These are phyloP conservation scores for Marchantia paleacea DNA, from an alignment of 225 moss, liverwort and hornwort genomes.

Conservation along the genomic window DNA sequence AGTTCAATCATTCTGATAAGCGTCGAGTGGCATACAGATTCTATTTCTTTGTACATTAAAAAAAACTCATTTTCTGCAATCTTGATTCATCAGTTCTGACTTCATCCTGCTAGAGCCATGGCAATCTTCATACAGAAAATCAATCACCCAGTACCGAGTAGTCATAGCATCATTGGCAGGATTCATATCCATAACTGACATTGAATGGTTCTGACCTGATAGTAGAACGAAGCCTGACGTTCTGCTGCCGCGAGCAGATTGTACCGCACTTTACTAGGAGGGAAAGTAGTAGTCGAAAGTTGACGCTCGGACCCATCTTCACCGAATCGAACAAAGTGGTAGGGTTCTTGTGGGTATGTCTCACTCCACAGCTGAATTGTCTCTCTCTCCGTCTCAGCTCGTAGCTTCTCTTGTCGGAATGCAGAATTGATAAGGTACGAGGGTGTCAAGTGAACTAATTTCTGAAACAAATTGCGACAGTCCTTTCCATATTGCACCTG, in stretches of 20 bases:
- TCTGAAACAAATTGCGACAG: slow-evolving; percentile 39
- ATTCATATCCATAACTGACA: not conserved
- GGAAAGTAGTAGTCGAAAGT: not conserved
- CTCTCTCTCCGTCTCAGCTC: not conserved
- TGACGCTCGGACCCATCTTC: slow-evolving; percentile 5
- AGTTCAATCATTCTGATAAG: no score
- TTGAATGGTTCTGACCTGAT: slow-evolving; percentile 35
- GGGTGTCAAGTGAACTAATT: slow-evolving; percentile 29
- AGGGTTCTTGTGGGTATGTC: slow-evolving; percentile 24
- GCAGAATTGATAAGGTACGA: not conserved
- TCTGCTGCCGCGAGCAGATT: slow-evolving; percentile 34
- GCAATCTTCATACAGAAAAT: no score
- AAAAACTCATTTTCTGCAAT: no score
- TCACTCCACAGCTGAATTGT: slow-evolving; percentile 14
- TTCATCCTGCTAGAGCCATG: no score
- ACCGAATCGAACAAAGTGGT: slow-evolving; percentile 23
- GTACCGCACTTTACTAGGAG: slow-evolving; percentile 20
- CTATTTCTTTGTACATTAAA: no score
- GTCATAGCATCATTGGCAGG: not conserved
- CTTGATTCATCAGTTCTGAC: no score
- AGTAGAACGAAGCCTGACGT: slow-evolving; percentile 51
- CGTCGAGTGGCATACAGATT: no score
- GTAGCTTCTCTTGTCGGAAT: not conserved
- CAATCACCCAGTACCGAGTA: no score
- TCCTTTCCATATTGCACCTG: slow-evolving; percentile 55